Evolutionary conservation across 441 rosid genomes (phyloP).

Genomic region (Raphanus hybrid): DNA sequence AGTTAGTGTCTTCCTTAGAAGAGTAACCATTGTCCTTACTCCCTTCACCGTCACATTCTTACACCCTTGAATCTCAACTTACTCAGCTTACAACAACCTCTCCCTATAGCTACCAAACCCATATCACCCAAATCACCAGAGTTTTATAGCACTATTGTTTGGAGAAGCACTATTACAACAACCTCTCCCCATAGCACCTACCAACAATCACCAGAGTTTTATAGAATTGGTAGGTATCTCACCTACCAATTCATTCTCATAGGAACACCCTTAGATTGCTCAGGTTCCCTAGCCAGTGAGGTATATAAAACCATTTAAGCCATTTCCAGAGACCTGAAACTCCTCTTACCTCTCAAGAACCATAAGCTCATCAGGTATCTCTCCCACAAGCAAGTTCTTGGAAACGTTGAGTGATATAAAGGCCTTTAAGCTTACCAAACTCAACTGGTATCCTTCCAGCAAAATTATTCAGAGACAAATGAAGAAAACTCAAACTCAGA

Average conservation of each 20-base stretch:
- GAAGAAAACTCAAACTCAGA: slow-evolving; percentile 80
- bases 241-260: slow-evolving; percentile 79
- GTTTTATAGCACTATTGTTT: no score
- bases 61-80: slow-evolving; percentile 55
- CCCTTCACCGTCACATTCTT: no score
- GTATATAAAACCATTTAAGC: slow-evolving; percentile 78
- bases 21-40: no score
- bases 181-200: no score
- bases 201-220: no score
- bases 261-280: slow-evolving; percentile 77
- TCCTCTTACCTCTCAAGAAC: slow-evolving; percentile 68
- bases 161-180: no score
- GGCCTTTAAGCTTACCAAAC: slow-evolving; percentile 65
- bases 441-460: slow-evolving; percentile 68
- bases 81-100: slow-evolving; percentile 70
- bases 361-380: slow-evolving; percentile 41
- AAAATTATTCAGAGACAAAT: slow-evolving; percentile 86
- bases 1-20: no score
- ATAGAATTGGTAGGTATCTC: slow-evolving; percentile 52
- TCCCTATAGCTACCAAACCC: slow-evolving; percentile 79
- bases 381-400: slow-evolving; percentile 63
- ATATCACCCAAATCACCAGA: slow-evolving; percentile 68
- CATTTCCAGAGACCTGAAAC: slow-evolving; percentile 78
- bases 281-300: slow-evolving; percentile 81
- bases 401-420: slow-evolving; percentile 75